These are phyloP conservation scores for Zygoascus bituminiphila DNA, from an alignment of 805 yeast genomes.

Conservation along the genomic window DNA sequence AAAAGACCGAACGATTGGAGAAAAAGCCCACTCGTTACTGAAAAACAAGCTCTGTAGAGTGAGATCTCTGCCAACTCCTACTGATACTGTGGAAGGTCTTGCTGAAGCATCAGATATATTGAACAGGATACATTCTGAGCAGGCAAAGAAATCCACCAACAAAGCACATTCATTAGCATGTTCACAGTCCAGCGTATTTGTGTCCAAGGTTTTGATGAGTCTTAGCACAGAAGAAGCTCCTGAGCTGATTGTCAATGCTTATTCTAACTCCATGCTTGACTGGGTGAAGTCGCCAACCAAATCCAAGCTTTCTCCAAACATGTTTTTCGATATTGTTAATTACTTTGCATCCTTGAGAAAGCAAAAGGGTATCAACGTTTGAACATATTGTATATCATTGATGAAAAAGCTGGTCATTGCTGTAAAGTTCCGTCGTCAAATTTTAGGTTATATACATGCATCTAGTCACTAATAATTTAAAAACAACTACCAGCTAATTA, in stretches of 20 bases:
- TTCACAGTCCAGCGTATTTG: conserved; percentile 56
- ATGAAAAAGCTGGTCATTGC: background rate
- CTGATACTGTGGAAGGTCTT: conserved; percentile 15
- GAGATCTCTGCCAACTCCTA: conserved; percentile 24
- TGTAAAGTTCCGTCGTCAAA: background rate
- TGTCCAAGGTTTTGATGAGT: conserved; percentile 46
- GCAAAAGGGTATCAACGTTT: background rate
- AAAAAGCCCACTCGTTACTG: conserved; percentile 65
- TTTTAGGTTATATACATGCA: background rate
- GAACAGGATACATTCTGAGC: conserved; percentile 29
- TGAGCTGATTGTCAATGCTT: conserved; percentile 45
- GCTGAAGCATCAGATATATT: conserved; percentile 15
- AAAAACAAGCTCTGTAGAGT: conserved; percentile 51
- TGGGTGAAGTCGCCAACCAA: conserved; percentile 47
- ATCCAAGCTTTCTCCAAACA: conserved; percentile 42
- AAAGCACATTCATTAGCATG: conserved; percentile 49
- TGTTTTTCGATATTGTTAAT: conserved; percentile 72
- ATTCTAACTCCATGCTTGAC: conserved; percentile 43
- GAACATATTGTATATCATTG: no score
- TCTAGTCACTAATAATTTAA: background rate
- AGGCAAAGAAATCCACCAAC: conserved; percentile 36
- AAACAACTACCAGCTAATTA: background rate
- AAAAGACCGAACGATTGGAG: conserved; percentile 58
- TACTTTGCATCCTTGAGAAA: conserved; percentile 45
- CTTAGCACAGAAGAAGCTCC: conserved; percentile 31